Conservation (phyloP, 208 protist species). For the Polymyxa betae region DNA sequence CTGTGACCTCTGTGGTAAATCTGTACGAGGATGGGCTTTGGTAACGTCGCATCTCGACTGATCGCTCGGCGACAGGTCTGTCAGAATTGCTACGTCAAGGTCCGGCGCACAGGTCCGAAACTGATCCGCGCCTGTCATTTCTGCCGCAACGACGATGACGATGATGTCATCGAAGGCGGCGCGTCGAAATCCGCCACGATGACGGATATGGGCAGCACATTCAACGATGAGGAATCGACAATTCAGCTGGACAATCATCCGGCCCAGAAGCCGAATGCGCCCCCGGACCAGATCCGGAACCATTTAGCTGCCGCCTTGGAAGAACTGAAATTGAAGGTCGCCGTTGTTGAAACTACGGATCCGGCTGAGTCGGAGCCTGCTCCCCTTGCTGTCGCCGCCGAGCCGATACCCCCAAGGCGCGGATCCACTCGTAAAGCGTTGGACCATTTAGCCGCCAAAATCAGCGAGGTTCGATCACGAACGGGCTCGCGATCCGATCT, state of each 20-base stretch:
- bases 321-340: constrained; percentile 29
- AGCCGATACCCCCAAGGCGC: too few species aligned
- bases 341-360: neutral
- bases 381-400: too few species aligned
- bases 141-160: neutral
- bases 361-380: neutral
- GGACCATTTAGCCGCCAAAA: neutral
- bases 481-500: neutral
- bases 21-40: neutral
- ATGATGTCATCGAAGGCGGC: neutral
- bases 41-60: neutral
- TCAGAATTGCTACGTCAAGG: neutral
- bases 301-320: constrained; percentile 14
- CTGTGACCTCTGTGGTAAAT: constrained; percentile 1
- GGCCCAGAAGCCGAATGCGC: neutral
- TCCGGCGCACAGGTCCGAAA: neutral
- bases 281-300: neutral
- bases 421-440: neutral
- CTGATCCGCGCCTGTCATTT: neutral
- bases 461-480: neutral
- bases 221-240: neutral
- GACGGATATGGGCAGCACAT: neutral
- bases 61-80: neutral
- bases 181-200: neutral
- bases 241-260: neutral